Base-by-base conservation (phyloP, 1,284 basidiomycete genomes). In the Leccinum angustisporum region DNA sequence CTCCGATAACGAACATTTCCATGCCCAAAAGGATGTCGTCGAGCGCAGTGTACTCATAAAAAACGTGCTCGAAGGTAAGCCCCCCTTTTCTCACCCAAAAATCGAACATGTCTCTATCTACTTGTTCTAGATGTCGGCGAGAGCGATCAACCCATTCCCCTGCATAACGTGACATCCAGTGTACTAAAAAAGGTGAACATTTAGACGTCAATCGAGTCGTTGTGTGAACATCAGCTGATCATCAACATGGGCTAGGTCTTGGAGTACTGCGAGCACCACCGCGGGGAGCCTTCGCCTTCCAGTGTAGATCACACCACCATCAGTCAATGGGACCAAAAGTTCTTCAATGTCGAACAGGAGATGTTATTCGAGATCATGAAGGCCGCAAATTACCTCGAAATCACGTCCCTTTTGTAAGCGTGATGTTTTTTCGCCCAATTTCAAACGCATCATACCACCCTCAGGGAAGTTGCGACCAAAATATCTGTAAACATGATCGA, bases 191-290 rank as follows among this genome's bases (percentile, higher is more conserved):
- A 99, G 90, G 95, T 92, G 54, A 61, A 73, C 66, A 16, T 16
- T 13, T 2, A 27, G 3, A 54, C n/a, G 54, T 59, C 46, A 38
- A 34, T 34, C 52, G 21, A 63, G 63, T 70, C 53, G 16, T 27
- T 14, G 18, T 38, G 43, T 16, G 43, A 16, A 33, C 59, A 48
- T 43, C 27, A 40, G 18, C 30, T 67, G 38, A 59, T 50, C 31
- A 58, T 38, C 43, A 43, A 63, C 58, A 52, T 59, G 52, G 18
- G 43, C 21, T 69, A 97, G 94, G 95, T 99, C 61, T 85, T 99
- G 54, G 97, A 99, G 76, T 99, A 98, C 85, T 99, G 97, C 84
- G 95, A 98, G 72, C 95, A 99, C 79, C 97, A 99, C 81, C 91
- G 94, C 68, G 90, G 91, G 71, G 97, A 99, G 78, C 95, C 96